These are phyloP conservation scores for Zygosaccharomyces sapae DNA, from an alignment of 1,139 yeast species.

Conservation along the genomic window DNA sequence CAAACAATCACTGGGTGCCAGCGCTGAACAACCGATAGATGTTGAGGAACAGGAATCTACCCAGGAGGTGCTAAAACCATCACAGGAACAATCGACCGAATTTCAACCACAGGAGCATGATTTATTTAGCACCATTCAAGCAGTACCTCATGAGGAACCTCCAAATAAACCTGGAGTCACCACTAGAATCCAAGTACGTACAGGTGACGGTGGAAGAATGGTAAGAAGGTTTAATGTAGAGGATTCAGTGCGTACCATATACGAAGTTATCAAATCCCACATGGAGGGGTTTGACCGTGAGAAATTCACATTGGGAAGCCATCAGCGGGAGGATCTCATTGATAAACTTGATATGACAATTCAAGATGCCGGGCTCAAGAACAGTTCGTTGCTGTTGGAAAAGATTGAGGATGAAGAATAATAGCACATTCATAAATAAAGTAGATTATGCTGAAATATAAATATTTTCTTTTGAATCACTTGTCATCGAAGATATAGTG, in stretches of 20 bases:
- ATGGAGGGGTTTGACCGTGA: conserved; percentile 43
- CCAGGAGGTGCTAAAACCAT: conserved; percentile 8
- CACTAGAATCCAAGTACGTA: conserved; percentile 81
- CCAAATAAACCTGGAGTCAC: conserved; percentile 48
- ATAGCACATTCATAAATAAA: not conserved
- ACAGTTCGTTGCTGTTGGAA: conserved; percentile 77
- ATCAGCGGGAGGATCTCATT: conserved; percentile 60
- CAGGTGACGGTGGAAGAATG: conserved; percentile 79
- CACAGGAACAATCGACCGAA: conserved; percentile 24
- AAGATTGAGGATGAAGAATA: conserved; percentile 17
- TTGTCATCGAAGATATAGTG: not conserved
- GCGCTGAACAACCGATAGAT: conserved; percentile 10
- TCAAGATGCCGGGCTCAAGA: conserved; percentile 72
- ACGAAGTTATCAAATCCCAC: conserved; percentile 54
- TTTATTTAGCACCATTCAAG: conserved; percentile 35
- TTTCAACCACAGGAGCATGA: conserved; percentile 25
- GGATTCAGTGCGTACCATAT: conserved; percentile 60
- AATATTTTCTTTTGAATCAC: not conserved
- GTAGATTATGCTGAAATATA: not conserved
- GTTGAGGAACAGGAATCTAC: conserved; percentile 14
- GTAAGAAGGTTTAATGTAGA: conserved; percentile 61
- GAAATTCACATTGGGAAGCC: conserved; percentile 60
- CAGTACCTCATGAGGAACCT: conserved; percentile 60
- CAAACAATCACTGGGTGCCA: conserved; percentile 52
- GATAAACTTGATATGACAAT: conserved; percentile 56